Percentiles rank a stretch among this genome's conserved stretches.
phyloP scores from a whole-genome alignment of 352 stramenopile genomes.

The Phytophthora rubi region DNA sequence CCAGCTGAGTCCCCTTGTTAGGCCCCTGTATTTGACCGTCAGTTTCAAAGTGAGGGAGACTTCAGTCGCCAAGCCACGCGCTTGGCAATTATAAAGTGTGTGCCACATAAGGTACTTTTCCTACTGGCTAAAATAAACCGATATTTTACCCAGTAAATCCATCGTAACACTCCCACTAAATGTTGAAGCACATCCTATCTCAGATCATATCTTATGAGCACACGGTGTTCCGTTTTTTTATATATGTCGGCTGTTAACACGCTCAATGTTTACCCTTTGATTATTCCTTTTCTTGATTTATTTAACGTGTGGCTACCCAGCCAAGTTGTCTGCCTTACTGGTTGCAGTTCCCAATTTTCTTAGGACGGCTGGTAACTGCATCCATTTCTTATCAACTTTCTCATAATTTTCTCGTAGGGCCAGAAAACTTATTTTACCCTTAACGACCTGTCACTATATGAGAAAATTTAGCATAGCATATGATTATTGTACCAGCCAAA shows the following conservation, averaged over 20 bases:
- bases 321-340: too few relatives aligned
- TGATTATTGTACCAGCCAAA: not conserved
- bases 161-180: not conserved
- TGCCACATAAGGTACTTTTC: too few relatives aligned
- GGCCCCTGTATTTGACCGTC: too few relatives aligned
- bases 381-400: not conserved
- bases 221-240: not conserved
- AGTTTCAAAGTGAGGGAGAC: too few relatives aligned
- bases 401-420: not conserved
- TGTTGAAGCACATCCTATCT: not conserved
- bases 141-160: not conserved
- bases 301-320: too few relatives aligned
- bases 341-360: not conserved
- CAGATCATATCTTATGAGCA: not conserved
- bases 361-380: not conserved
- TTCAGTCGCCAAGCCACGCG: too few relatives aligned
- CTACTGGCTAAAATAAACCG: too few relatives aligned
- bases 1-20: too few relatives aligned
- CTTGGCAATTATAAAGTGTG: too few relatives aligned
- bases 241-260: too few relatives aligned
- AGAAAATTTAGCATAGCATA: not conserved
- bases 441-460: not conserved
- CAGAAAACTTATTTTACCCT: not conserved
- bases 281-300: too few relatives aligned
- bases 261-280: too few relatives aligned